Conservation (phyloP, 2,329 filamentous ascomycete species). For the Pseudogymnoascus sp. region DNA sequence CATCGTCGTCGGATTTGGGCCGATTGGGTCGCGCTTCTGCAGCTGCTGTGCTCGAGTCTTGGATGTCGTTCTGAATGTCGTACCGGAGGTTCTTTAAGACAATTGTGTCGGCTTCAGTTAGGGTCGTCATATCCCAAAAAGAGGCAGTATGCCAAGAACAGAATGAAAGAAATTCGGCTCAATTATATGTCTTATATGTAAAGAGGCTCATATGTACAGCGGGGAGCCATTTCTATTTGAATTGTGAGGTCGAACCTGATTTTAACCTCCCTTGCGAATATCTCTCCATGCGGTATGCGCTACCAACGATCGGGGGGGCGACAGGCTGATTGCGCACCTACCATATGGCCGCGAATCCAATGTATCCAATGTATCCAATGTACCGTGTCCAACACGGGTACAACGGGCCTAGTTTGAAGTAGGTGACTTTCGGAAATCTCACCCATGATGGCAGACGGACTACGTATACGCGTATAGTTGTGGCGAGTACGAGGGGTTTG, state of each 20-base stretch:
- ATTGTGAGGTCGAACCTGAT: background rate
- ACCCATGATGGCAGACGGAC: background rate
- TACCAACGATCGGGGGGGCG: background rate
- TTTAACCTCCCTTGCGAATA: background rate
- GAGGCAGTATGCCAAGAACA: background rate
- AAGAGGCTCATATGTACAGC: background rate
- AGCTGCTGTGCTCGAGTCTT: constrained; percentile 2
- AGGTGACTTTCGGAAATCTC: background rate
- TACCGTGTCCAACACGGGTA: background rate
- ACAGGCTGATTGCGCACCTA: background rate
- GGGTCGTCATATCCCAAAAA: background rate
- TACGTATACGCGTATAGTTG: background rate
- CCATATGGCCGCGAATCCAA: constrained; percentile 4
- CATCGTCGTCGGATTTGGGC: background rate
- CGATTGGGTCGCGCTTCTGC: background rate
- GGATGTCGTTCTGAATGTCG: constrained; percentile 8
- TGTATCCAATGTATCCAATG: constrained; percentile 2
- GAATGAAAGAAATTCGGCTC: background rate
- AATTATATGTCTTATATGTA: background rate
- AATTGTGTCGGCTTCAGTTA: constrained; percentile 5
- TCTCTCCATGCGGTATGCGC: background rate
- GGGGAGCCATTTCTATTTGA: background rate
- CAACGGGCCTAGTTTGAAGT: no score
- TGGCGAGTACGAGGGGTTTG: background rate
- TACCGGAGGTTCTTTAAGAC: constrained; percentile 7